These are phyloP conservation scores for Fusarium acutatum DNA, from an alignment of 2,329 filamentous ascomycete species.

Conservation along the genomic window DNA sequence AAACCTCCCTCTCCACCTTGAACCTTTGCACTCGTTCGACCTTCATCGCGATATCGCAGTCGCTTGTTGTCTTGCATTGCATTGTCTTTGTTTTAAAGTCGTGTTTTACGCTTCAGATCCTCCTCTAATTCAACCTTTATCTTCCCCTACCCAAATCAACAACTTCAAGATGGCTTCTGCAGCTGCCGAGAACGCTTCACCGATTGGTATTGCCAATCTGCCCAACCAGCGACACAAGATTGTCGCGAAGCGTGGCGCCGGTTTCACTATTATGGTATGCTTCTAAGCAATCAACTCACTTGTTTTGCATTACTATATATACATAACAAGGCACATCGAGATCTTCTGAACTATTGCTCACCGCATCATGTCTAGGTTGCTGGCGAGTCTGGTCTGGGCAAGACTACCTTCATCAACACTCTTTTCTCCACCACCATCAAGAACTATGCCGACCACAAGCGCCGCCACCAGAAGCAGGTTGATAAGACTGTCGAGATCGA, in stretches of 20 bases:
- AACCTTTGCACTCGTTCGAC: slow-evolving; percentile 41
- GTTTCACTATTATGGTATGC: slow-evolving; percentile 98
- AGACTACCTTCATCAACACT: slow-evolving; percentile 99
- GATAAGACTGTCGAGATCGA: slow-evolving; percentile 99
- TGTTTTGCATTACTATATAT: background rate
- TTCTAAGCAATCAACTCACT: background rate
- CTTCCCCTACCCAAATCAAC: slow-evolving; percentile 13
- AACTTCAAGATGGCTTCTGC: slow-evolving; percentile 62
- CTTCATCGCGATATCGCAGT: slow-evolving; percentile 38
- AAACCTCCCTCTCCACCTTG: slow-evolving; percentile 39
- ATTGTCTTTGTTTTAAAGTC: slow-evolving; percentile 33
- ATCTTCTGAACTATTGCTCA: slow-evolving; percentile 11
- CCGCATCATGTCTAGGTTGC: slow-evolving; percentile 72
- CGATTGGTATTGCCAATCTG: slow-evolving; percentile 78
- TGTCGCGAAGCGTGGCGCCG: slow-evolving; percentile 85
- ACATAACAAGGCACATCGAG: background rate
- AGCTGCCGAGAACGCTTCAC: slow-evolving; percentile 68
- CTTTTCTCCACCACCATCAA: slow-evolving; percentile 99
- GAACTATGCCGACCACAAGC: slow-evolving; percentile 99
- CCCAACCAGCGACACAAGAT: slow-evolving; percentile 81
- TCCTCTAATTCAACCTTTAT: slow-evolving; percentile 5
- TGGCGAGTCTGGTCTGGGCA: slow-evolving; percentile 97
- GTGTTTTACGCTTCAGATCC: slow-evolving; percentile 17
- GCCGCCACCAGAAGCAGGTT: slow-evolving; percentile 98
- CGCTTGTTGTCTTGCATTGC: slow-evolving; percentile 28